A percentile compares a stretch with the other conserved stretches of the same genome.
Conservation (phyloP, 805 yeast species). For the Lipomyces kockii region DNA sequence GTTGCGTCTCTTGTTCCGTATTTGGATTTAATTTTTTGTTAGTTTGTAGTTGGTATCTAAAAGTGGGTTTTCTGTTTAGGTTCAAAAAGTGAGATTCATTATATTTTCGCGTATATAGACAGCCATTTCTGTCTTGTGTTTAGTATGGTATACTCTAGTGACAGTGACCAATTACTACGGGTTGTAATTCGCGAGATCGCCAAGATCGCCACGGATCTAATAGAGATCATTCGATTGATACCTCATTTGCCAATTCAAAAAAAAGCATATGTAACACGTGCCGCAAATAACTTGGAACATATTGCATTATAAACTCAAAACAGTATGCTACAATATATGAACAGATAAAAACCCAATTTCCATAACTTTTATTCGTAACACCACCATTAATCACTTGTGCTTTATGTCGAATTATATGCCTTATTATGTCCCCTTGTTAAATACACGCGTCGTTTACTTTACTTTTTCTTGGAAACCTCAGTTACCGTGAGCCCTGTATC, state of each 20-base stretch:
- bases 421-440: neutral
- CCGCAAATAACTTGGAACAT: neutral
- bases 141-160: no score
- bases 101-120: no score
- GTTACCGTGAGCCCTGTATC: conserved; percentile 30
- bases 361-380: conserved; percentile 11
- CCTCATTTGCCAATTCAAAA: neutral
- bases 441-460: conserved; percentile 3
- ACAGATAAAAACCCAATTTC: conserved; percentile 8
- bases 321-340: conserved; percentile 5
- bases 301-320: neutral
- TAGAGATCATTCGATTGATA: no score
- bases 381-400: neutral
- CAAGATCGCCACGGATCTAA: no score
- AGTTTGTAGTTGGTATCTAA: neutral
- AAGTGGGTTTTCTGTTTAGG: neutral
- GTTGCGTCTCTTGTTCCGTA: neutral
- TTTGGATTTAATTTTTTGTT: no score
- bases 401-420: neutral
- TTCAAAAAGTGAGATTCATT: neutral
- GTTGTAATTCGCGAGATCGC: no score
- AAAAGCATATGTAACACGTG: neutral
- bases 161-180: no score
- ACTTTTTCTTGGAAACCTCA: conserved; percentile 29
- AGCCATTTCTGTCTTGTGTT: no score